Evolutionary conservation across 2,329 filamentous ascomycete genomes (phyloP).

Genomic region (Colletotrichum cordylinicola): DNA sequence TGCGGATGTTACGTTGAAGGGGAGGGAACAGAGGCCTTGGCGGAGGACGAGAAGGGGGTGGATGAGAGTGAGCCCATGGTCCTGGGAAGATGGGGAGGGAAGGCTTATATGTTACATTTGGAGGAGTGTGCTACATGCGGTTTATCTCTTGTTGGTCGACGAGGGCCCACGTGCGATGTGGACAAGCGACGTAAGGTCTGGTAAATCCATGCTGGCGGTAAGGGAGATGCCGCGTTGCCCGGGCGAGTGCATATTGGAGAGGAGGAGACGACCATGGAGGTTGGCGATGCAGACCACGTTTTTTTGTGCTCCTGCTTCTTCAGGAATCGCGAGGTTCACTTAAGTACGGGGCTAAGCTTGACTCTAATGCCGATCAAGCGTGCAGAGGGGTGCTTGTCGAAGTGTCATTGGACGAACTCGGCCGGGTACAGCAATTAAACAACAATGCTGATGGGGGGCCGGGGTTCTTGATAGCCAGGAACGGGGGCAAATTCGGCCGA

Average conservation of each 20-base stretch:
- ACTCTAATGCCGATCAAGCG: not conserved
- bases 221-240: not conserved
- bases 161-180: not conserved
- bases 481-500: not conserved
- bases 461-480: not conserved
- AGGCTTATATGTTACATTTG: not conserved
- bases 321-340: slow-evolving; percentile 11
- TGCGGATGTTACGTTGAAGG: not conserved
- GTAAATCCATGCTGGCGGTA: not conserved
- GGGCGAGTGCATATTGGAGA: not conserved
- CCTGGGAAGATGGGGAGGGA: not conserved
- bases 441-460: not conserved
- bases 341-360: not conserved
- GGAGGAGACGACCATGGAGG: not conserved
- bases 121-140: not conserved
- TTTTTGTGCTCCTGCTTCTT: slow-evolving; percentile 13
- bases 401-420: not conserved
- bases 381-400: not conserved
- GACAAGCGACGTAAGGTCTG: not conserved
- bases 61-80: not conserved
- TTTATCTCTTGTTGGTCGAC: not conserved
- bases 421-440: not conserved
- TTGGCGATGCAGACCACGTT: not conserved
- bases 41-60: not conserved
- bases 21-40: not conserved